Conservation (phyloP, 306 rosid genomes). For the Gynostemma pentaphyllum region DNA sequence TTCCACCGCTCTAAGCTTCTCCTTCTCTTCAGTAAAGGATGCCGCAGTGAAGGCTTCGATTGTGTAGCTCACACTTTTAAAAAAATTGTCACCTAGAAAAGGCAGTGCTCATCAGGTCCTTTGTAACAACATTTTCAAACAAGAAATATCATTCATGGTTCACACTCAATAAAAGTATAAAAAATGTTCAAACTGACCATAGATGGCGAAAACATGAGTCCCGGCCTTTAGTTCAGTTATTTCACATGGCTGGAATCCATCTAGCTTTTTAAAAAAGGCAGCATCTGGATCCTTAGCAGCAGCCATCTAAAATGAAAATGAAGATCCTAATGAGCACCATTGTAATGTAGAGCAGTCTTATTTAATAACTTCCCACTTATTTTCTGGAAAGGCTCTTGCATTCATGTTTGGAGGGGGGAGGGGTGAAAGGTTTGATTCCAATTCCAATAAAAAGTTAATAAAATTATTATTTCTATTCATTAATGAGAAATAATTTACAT, state of each 20-base stretch:
- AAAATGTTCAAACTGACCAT: conserved; percentile 41
- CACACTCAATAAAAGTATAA: conserved; percentile 3
- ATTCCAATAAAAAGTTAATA: background rate
- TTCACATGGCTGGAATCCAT: conserved; percentile 95
- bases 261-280: conserved; percentile 81
- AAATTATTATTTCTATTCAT: too few relatives aligned
- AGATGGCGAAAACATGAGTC: conserved; percentile 82
- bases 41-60: conserved; percentile 80
- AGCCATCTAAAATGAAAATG: conserved; percentile 42
- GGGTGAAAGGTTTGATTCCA: background rate
- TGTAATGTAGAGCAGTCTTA: background rate
- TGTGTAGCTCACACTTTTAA: conserved; percentile 86
- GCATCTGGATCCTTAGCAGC: conserved; percentile 94
- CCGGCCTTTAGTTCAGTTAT: conserved; percentile 87
- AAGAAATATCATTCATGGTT: conserved; percentile 15
- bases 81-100: conserved; percentile 89
- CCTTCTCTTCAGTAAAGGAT: conserved; percentile 64
- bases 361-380: background rate
- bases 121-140: background rate
- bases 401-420: background rate
- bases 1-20: conserved; percentile 58
- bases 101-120: conserved; percentile 10
- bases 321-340: conserved; percentile 14
- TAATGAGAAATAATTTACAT: too few relatives aligned
- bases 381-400: background rate